Conservation (phyloP, 2,329 filamentous ascomycete genomes). For the Venturia carpophila region DNA sequence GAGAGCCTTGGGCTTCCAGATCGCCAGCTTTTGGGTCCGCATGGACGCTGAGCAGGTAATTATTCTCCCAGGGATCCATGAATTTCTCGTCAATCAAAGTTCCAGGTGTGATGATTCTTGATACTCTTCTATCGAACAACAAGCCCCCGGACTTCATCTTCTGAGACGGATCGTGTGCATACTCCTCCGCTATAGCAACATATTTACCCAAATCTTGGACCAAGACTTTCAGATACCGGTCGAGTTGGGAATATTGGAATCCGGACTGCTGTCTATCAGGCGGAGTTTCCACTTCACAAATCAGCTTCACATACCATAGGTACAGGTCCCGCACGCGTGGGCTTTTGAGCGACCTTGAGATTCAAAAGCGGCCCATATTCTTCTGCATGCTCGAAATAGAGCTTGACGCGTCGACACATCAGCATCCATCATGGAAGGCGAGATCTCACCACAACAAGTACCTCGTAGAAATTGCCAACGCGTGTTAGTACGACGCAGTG, state of each 20-base stretch:
- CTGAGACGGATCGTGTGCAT: conserved; percentile 62
- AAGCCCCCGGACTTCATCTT: conserved; percentile 69
- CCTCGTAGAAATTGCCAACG: conserved; percentile 92
- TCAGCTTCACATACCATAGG: conserved; percentile 58
- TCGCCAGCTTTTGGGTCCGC: conserved; percentile 33
- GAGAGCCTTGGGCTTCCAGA: conserved; percentile 24
- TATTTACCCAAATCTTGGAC: conserved; percentile 86
- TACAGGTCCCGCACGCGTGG: conserved; percentile 64
- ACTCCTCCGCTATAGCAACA: conserved; percentile 92
- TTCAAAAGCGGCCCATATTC: conserved; percentile 79
- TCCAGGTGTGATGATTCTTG: conserved; percentile 84
- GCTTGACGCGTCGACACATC: conserved; percentile 27
- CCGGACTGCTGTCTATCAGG: conserved; percentile 54
- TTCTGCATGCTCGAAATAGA: conserved; percentile 94
- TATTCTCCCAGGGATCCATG: conserved; percentile 88
- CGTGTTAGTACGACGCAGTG: conserved; percentile 88
- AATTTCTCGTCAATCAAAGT: conserved; percentile 97
- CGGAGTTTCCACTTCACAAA: not conserved
- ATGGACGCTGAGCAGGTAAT: conserved; percentile 80
- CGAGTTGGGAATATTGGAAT: conserved; percentile 87
- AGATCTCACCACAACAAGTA: conserved; percentile 24
- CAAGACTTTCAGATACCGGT: conserved; percentile 84
- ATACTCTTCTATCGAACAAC: conserved; percentile 76
- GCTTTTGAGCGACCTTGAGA: conserved; percentile 76
- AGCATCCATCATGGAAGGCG: not conserved